phyloP scores from a whole-genome alignment of 202 grass and related monocot genomes.

The Tripidium arundinaceum region DNA sequence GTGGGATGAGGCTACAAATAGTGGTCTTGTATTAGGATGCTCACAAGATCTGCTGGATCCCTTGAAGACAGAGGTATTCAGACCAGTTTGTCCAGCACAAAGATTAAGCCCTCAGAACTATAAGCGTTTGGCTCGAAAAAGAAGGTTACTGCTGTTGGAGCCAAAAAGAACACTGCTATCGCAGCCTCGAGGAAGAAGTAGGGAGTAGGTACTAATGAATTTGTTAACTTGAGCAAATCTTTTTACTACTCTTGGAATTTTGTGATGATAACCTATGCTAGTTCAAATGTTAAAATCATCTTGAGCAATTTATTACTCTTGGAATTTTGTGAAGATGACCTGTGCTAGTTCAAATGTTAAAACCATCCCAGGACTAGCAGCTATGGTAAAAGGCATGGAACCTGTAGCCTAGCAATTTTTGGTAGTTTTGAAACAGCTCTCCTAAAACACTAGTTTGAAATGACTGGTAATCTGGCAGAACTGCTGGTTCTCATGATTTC shows the following conservation, averaged over 20 bases:
- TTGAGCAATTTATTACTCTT: no score
- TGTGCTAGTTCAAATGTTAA: neutral
- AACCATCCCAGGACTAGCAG: neutral
- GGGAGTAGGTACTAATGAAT: conserved; percentile 33
- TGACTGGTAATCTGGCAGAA: neutral
- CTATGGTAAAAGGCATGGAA: neutral
- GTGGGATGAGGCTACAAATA: conserved; percentile 58
- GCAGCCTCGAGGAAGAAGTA: conserved; percentile 20
- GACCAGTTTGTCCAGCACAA: conserved; percentile 28
- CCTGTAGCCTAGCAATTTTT: neutral
- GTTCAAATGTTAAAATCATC: neutral
- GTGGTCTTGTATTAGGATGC: conserved; percentile 46
- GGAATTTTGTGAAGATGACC: no score
- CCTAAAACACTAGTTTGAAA: neutral
- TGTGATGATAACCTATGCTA: conserved; percentile 7
- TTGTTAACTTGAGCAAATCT: neutral
- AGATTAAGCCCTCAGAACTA: conserved; percentile 31
- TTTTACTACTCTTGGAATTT: neutral
- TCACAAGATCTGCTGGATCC: conserved; percentile 64
- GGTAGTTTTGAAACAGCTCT: conserved; percentile 16
- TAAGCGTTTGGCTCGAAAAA: conserved; percentile 27
- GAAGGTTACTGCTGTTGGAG: conserved; percentile 28
- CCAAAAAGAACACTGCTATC: conserved; percentile 15
- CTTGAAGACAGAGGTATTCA: conserved; percentile 62
- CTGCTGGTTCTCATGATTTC: neutral